Conservation (phyloP, 768 basidiomycete species). For the Suillus hirtellus region DNA sequence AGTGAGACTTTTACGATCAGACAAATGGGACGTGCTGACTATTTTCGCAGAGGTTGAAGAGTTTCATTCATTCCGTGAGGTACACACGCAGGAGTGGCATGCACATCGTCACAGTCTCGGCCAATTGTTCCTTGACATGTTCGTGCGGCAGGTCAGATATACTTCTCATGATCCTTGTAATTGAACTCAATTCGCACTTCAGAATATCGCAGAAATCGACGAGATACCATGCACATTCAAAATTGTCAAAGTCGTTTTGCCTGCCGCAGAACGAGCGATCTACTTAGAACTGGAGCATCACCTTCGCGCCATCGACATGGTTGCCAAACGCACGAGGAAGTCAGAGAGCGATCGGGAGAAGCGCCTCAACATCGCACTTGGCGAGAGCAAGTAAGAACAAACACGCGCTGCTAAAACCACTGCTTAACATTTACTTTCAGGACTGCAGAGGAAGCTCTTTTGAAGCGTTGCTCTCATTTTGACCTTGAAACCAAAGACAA, state of each 20-base stretch:
- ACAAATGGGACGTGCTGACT: conserved; percentile 20
- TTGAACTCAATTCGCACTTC: conserved; percentile 12
- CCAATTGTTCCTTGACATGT: conserved; percentile 78
- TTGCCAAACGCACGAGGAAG: conserved; percentile 64
- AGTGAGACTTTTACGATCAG: conserved; percentile 42
- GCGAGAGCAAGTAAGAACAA: conserved; percentile 72
- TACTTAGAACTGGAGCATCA: conserved; percentile 95
- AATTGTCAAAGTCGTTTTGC: conserved; percentile 66
- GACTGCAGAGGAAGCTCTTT: conserved; percentile 86
- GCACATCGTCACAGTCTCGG: conserved; percentile 81
- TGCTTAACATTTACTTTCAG: conserved; percentile 37
- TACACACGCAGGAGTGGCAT: conserved; percentile 91
- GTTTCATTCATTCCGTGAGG: conserved; percentile 96
- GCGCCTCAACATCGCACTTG: conserved; percentile 82
- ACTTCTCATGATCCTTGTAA: neutral
- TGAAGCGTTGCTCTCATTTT: conserved; percentile 96
- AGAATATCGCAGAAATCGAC: conserved; percentile 97
- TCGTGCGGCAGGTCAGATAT: conserved; percentile 75
- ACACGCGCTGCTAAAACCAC: neutral
- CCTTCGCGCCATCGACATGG: conserved; percentile 87
- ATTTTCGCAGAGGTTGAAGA: conserved; percentile 69
- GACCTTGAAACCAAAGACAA: conserved; percentile 73
- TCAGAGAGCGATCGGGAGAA: conserved; percentile 81
- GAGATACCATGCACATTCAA: conserved; percentile 83
- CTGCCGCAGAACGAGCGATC: conserved; percentile 92